Conservation (phyloP, 306 rosid species). For the Bauhinia variegata region DNA sequence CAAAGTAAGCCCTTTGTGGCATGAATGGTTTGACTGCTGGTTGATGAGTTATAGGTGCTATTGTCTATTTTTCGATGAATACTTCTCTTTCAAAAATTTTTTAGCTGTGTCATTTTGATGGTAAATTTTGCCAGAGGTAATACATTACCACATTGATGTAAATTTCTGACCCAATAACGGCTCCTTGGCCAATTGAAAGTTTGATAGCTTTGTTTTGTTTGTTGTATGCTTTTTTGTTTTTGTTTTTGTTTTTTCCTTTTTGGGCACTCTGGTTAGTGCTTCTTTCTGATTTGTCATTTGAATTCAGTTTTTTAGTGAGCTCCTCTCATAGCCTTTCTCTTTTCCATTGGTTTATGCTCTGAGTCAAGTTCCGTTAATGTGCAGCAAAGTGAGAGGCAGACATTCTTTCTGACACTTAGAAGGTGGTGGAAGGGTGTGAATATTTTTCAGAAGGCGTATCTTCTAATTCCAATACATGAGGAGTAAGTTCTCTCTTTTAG, state of each 20-base stretch:
- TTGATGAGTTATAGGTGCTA: slow-evolving; percentile 12
- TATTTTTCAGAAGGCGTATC: slow-evolving; percentile 85
- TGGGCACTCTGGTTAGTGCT: neutral
- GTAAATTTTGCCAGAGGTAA: slow-evolving; percentile 23
- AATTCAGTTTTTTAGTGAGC: slow-evolving; percentile 20
- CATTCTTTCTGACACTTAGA: slow-evolving; percentile 73
- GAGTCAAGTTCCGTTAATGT: slow-evolving; percentile 45
- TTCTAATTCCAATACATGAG: slow-evolving; percentile 86
- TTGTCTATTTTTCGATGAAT: neutral
- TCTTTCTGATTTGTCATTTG: slow-evolving; percentile 2
- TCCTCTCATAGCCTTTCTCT: slow-evolving; percentile 13
- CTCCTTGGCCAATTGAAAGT: slow-evolving; percentile 17
- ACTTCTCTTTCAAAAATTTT: neutral
- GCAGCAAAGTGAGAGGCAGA: slow-evolving; percentile 60
- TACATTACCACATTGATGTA: slow-evolving; percentile 9
- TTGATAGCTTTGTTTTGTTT: neutral
- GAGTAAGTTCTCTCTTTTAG: slow-evolving; percentile 58
- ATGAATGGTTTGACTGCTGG: slow-evolving; percentile 16
- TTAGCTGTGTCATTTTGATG: slow-evolving; percentile 10
- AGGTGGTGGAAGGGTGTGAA: slow-evolving; percentile 99
- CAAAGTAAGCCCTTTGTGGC: slow-evolving; percentile 5
- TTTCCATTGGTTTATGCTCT: slow-evolving; percentile 24
- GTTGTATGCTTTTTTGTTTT: slow-evolving; percentile 3
- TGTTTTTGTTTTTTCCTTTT: slow-evolving; percentile 6
- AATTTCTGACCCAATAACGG: slow-evolving; percentile 6